Evolutionary conservation across 768 basidiomycete genomes (phyloP).

Genomic region (Collybia sp.): DNA sequence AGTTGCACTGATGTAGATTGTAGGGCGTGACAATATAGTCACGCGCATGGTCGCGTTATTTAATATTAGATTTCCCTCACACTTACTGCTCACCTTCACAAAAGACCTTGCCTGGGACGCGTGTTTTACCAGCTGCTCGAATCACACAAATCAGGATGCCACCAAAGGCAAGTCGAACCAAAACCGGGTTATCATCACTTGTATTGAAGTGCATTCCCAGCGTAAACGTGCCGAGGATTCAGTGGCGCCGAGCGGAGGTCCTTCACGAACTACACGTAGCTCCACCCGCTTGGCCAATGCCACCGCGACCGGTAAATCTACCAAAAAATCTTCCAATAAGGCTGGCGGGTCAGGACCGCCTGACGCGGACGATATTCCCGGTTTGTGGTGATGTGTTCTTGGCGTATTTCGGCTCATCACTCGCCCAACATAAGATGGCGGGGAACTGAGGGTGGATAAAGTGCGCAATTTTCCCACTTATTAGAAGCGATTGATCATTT

Average conservation of each 20-base stretch:
- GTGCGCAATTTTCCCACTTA: no score
- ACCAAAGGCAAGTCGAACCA: constrained; percentile 25
- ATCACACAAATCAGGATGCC: constrained; percentile 20
- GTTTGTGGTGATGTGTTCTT: constrained; percentile 1
- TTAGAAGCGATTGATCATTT: no score
- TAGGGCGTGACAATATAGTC: constrained; percentile 14
- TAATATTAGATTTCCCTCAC: background rate
- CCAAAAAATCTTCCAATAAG: no score
- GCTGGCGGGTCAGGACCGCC: constrained; percentile 15
- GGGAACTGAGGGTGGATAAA: no score
- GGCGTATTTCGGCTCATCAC: no score
- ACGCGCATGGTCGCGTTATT: constrained; percentile 18
- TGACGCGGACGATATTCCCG: constrained; percentile 9
- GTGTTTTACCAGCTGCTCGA: background rate
- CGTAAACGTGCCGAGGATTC: constrained; percentile 51
- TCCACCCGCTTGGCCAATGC: constrained; percentile 28
- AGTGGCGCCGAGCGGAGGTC: constrained; percentile 15
- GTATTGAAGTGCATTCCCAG: constrained; percentile 23
- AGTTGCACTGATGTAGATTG: constrained; percentile 6
- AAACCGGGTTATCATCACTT: background rate
- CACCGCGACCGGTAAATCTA: constrained; percentile 15
- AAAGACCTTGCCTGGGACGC: background rate
- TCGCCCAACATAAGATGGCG: no score
- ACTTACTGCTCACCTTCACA: constrained; percentile 1
- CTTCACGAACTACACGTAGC: constrained; percentile 39